Percentiles rank a stretch among this genome's conserved stretches.
Evolutionary conservation across 2,329 filamentous ascomycete species (phyloP).

Genomic region (Fusarium sp.): DNA sequence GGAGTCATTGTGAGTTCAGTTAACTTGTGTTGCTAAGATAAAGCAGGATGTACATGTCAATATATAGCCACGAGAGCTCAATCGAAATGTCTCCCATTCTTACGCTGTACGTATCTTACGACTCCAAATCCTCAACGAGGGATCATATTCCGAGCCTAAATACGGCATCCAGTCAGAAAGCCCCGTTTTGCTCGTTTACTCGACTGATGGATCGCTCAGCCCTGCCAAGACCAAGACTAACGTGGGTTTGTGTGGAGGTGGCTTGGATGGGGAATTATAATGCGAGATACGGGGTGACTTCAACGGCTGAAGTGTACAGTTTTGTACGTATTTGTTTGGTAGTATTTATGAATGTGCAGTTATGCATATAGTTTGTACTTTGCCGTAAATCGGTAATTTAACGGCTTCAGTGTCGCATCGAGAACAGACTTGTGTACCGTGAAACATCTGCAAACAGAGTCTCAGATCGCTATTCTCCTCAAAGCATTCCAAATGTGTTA

Average conservation of each 20-base stretch:
- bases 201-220: constrained; percentile 14
- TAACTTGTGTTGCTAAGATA: neutral
- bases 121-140: neutral
- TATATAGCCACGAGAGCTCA: constrained; percentile 15
- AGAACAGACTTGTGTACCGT: neutral
- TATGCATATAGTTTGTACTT: neutral
- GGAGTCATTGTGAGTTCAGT: constrained; percentile 20
- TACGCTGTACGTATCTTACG: neutral
- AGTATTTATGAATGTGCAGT: neutral
- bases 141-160: constrained; percentile 40
- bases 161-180: neutral
- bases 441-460: neutral
- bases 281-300: constrained; percentile 3
- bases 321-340: neutral
- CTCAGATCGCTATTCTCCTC: neutral
- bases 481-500: neutral
- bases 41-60: neutral
- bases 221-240: constrained; percentile 17
- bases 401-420: neutral
- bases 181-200: constrained; percentile 36
- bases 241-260: constrained; percentile 23
- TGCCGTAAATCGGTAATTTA: too few relatives aligned
- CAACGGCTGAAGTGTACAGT: neutral
- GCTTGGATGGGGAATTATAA: constrained; percentile 7
- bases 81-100: neutral